These are phyloP conservation scores for Spirogloea muscicola DNA, from an alignment of 139 green algal species.

Conservation along the genomic window DNA sequence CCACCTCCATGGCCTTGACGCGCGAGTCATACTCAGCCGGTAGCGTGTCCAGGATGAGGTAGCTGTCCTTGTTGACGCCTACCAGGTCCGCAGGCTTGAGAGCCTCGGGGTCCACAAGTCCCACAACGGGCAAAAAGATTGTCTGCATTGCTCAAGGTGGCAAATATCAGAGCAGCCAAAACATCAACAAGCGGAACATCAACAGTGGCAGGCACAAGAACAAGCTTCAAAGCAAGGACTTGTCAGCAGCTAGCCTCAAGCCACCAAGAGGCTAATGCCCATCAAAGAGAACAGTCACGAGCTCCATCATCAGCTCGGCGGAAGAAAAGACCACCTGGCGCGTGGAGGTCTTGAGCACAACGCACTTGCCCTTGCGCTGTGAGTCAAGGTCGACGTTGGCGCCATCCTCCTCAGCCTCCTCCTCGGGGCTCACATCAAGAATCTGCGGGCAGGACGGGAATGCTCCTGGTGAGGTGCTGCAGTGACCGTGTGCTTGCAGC, in stretches of 20 bases:
- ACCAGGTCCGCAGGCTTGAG: slow-evolving; percentile 90
- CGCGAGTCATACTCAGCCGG: slow-evolving; percentile 96
- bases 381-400: slow-evolving; percentile 84
- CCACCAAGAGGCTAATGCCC: no score
- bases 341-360: slow-evolving; percentile 97
- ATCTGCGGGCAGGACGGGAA: no score
- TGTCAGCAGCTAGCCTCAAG: no score
- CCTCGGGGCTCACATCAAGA: slow-evolving; percentile 84
- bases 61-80: slow-evolving; percentile 98
- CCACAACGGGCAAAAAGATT: slow-evolving; percentile 96
- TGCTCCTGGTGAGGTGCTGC: no score
- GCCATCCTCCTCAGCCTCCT: slow-evolving; percentile 59
- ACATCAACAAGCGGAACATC: no score
- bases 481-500: no score
- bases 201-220: no score
- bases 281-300: no score
- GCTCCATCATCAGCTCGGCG: no score
- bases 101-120: slow-evolving; percentile 83
- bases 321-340: slow-evolving; percentile 48
- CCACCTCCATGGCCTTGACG: slow-evolving; percentile 94
- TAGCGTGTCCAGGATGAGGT: slow-evolving; percentile 96
- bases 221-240: no score
- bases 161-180: no score
- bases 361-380: slow-evolving; percentile 86
- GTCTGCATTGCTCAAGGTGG: no score